A percentile compares a stretch with the other conserved stretches of the same genome.
Conservation (phyloP, 2,329 filamentous ascomycete species). For the Dryadomyces sulphureus region DNA sequence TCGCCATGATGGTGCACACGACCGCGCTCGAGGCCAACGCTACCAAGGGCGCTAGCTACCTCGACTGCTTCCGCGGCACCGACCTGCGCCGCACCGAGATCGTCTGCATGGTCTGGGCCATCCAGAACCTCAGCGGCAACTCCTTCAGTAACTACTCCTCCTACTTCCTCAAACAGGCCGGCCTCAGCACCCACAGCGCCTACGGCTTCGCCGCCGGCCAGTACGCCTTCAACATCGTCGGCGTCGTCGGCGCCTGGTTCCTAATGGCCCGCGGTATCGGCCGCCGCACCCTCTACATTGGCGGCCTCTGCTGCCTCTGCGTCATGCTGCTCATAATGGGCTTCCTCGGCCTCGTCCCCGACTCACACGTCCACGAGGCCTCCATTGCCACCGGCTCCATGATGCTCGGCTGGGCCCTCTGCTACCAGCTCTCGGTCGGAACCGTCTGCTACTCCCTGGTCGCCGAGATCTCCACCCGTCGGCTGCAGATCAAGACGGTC, state of each 20-base stretch:
- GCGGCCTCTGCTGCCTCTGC: constrained; percentile 59
- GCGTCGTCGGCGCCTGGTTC: constrained; percentile 69
- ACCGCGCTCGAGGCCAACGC: constrained; percentile 58
- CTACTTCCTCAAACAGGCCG: constrained; percentile 46
- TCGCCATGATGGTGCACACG: constrained; percentile 88
- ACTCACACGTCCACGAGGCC: constrained; percentile 38
- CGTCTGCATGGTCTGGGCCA: constrained; percentile 49
- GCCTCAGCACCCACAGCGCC: constrained; percentile 32
- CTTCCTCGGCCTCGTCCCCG: constrained; percentile 62
- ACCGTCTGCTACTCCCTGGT: constrained; percentile 86
- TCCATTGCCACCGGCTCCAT: constrained; percentile 71
- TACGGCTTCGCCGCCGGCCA: constrained; percentile 50
- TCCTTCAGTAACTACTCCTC: constrained; percentile 52
- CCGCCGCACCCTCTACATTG: constrained; percentile 61
- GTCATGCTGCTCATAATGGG: constrained; percentile 70
- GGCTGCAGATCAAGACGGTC: constrained; percentile 80
- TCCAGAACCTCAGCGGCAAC: constrained; percentile 49
- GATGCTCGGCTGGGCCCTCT: constrained; percentile 69
- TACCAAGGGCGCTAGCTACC: constrained; percentile 59
- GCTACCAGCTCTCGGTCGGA: constrained; percentile 77
- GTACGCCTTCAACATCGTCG: constrained; percentile 61
- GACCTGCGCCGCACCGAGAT: constrained; percentile 65
- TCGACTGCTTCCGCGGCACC: constrained; percentile 71
- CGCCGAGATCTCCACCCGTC: constrained; percentile 65
- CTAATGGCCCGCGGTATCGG: constrained; percentile 64